phyloP scores from a whole-genome alignment of 2,329 filamentous ascomycete genomes.

The Trichoderma harzianum region DNA sequence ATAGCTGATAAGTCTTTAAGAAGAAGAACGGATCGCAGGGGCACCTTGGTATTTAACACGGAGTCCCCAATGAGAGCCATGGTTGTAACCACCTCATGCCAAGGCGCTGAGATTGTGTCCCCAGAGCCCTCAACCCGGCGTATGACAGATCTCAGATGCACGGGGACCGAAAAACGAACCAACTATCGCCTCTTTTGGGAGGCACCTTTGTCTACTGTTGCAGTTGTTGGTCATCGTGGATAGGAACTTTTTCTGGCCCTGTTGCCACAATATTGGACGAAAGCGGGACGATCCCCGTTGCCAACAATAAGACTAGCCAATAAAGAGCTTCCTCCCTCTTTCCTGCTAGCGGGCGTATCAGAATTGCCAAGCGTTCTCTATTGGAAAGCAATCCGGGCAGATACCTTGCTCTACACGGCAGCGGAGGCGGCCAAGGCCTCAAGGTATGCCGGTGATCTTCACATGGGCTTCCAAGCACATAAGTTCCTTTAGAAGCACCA shows the following conservation, averaged over 20 bases:
- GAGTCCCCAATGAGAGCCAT: not conserved
- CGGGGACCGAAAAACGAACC: not conserved
- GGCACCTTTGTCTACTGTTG: constrained; percentile 3
- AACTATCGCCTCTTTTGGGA: not conserved
- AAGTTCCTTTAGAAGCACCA: not conserved
- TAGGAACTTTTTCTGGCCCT: constrained; percentile 5
- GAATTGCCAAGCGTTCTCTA: not conserved
- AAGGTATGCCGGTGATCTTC: not conserved
- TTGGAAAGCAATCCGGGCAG: not conserved
- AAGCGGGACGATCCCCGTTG: not conserved
- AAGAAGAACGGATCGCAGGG: not conserved
- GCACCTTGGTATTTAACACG: not conserved
- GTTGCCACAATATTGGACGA: not conserved
- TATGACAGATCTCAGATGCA: not conserved
- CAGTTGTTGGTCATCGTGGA: not conserved
- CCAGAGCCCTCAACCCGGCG: not conserved
- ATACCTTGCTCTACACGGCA: not conserved
- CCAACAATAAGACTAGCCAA: not conserved
- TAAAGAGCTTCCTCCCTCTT: not conserved
- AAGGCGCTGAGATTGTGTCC: not conserved
- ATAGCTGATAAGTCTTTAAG: not conserved
- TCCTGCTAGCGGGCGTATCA: not conserved
- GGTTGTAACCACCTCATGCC: not conserved
- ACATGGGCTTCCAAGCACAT: not conserved
- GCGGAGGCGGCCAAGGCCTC: not conserved